These are phyloP conservation scores for Hemisphaericaspora subhashii DNA, from an alignment of 1,139 yeast species.

Conservation along the genomic window DNA sequence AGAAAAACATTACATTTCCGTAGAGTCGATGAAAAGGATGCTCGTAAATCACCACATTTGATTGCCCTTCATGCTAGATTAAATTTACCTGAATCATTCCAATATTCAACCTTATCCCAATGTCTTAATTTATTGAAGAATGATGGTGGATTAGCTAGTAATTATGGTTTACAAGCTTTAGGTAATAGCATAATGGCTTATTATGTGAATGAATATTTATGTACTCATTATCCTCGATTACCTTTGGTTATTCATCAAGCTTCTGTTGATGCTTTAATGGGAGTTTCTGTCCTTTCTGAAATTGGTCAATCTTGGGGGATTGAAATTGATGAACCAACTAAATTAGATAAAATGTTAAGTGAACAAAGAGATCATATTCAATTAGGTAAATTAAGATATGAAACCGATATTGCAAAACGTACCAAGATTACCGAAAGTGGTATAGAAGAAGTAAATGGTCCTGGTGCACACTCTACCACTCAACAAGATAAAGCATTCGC, in stretches of 20 bases:
- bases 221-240: constrained; percentile 81
- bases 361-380: constrained; percentile 66
- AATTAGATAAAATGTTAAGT: constrained; percentile 66
- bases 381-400: constrained; percentile 65
- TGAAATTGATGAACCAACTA: constrained; percentile 65
- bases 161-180: constrained; percentile 74
- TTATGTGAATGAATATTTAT: constrained; percentile 71
- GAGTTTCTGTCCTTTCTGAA: constrained; percentile 59
- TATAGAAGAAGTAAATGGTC: constrained; percentile 33
- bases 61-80: constrained; percentile 82
- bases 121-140: constrained; percentile 55
- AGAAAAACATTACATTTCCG: background rate
- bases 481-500: constrained; percentile 47
- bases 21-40: background rate
- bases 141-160: constrained; percentile 59
- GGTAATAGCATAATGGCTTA: constrained; percentile 79
- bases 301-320: constrained; percentile 88
- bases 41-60: constrained; percentile 53
- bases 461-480: constrained; percentile 11
- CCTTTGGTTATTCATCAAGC: constrained; percentile 77
- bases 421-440: constrained; percentile 48
- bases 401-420: constrained; percentile 30
- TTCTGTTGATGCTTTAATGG: constrained; percentile 73
- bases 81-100: constrained; percentile 53
- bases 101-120: constrained; percentile 73